Evolutionary conservation across 306 rosid genomes (phyloP), one percentile per base, ranked within the genome.

Genomic region (Luffa aegyptiaca): DNA sequence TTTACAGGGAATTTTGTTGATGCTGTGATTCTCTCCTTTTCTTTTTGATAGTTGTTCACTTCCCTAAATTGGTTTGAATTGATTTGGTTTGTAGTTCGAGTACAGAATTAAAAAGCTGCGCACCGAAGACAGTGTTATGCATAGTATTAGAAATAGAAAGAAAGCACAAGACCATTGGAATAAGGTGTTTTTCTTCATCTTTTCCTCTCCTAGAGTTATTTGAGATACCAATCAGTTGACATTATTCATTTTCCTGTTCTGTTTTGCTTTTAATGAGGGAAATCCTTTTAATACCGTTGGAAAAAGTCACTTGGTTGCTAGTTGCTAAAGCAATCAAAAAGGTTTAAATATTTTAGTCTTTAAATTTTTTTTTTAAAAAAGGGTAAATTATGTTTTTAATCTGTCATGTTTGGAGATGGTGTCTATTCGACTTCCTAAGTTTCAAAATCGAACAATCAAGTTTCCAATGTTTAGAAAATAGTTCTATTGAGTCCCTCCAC

Each of bases 161-260:
- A 94, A 92, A 85, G 96, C 98, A 79, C 89, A 85, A 83, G 91
- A 90, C 0, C 90, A 39, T 77, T 94, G 98, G 98, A 88, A 84
- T 81, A 94, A 92, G 88, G 98, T 92, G 88, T 87, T 84, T 73
- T 80, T 39, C 9, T 20, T 57, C 63, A 57, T 57, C 33, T 33
- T 83, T 16, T 21, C 42, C 45, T 64, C 62, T 7, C 62, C 21
- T 11, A 11, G 11, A 65, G 72, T 36, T 65, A 36, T 65, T n/a
- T 18, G 31, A 56, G 26, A 56, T 51, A 51, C 56, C 56, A 51
- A 51, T 51, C 56, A 51, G 56, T 51, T 51, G 18, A 2, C 56
- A 51, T 65, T 36, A 65, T 37, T 36, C 14, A 65, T 17, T 65
- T 11, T 65, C 21, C 20, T 35, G 42, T 39, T 33, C 12, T 12